Base-by-base conservation (phyloP, 2,329 filamentous ascomycete genomes). In the Ophiosphaerella herpotricha region DNA sequence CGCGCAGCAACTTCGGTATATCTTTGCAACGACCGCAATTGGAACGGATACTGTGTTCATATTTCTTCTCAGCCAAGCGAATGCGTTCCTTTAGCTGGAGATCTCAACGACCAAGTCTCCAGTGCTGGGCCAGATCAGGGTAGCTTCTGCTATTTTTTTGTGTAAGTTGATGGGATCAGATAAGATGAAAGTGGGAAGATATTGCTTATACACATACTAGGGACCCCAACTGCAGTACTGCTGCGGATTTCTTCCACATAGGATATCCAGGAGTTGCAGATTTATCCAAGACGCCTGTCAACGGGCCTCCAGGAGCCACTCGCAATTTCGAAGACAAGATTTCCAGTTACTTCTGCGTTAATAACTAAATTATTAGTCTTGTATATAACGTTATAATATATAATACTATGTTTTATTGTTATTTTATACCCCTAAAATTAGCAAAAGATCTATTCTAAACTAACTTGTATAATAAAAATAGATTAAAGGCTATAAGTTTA, bases 91-190 rank as follows among this genome's bases (percentile, higher is more conserved):
- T 46, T 60, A 3, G 54, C 29, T 7, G 39, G 24, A 3, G 52
- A 55, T 34, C 44, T 55, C 21, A 55, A 55, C 41, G 47, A 57
- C 26, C 16, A 34, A 39, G 44, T 57, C 14, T 55, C 51, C 43
- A 37, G 54, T 1, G 54, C 43, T 16, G 45, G 47, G 5, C 57
- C 54, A 32, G 50, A 55, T 45, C 13, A 21, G n/a, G 52, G 52
- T 5, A 52, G 47, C 37, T 55, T 55, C n/a, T 60, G 57, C 51
- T 55, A 57, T 43, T 60, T 60, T 43, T 60, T 55, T 32, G 52
- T 55, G 57, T 60, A 52, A 52, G 54, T 52, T 7, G 11, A 29
- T 29, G 4, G 6, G 11, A 29, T 2, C 26, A 29, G 8, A 7
- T 4, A 16, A 31, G 35, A 48, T 24, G 31, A 14, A 38, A 13